Evolutionary conservation across 495 filamentous ascomycete genomes (phyloP), one percentile per base, ranked within the genome.

Genomic region (Lasiosphaeris hirsuta): DNA sequence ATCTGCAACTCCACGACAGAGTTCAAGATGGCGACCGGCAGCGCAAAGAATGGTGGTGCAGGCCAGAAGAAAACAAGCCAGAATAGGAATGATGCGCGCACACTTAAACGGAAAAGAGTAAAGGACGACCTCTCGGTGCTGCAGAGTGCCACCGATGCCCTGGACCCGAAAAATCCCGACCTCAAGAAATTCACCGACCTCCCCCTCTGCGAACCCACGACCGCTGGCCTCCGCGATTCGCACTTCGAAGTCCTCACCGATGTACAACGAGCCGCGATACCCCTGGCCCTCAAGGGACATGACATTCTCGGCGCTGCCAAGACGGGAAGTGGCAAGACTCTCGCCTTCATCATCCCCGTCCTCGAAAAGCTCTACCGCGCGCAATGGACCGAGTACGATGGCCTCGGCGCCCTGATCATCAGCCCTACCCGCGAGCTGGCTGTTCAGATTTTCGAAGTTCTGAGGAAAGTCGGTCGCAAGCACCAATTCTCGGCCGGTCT

Each of bases 281-380:
- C 87, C 7, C 78, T 88, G 49, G 92, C 89, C 4, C 79, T 99
- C 55, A 90, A 95, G 73, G 92, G 90, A 49, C 75, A 78, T 18
- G 95, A 99, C 66, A 87, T 97, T 36, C 87, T 99, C 49, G 94
- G 94, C 41, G 94, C 95, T 18, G 94, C 94, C 40, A 97, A 96
- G 72, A 99, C 94, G 1, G 94, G 94, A 44, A 93, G 89, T 72
- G 94, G 94, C 57, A 99, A 99, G 75, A 99, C 94, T 0, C 77
- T 99, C 39, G 89, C 95, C 4, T 99, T 99, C 69, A 72, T 99
- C 10, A 72, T 97, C 6, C 94, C 94, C 2, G 86, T 96, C 6
- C 81, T 99, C 51, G 94, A 99, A 68, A 94, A 92, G 62, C 84
- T 99, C n/a, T 96, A 95, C 72, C 85, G 90, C 57, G 84, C 82